Conservation (phyloP, 768 basidiomycete genomes). For the Lentinula sp. region DNA sequence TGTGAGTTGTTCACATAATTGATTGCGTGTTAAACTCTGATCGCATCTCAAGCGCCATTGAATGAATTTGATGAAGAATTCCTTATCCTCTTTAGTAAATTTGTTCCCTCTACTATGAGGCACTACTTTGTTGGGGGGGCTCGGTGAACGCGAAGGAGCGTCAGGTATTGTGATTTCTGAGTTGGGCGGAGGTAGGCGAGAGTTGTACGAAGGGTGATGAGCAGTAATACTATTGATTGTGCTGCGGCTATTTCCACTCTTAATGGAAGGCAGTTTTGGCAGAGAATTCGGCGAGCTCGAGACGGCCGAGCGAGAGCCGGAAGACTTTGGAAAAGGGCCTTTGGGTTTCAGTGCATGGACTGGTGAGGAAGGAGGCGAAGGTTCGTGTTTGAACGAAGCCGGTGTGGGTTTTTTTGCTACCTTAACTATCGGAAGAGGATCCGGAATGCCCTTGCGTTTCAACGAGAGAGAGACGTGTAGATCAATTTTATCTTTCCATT, state of each 20-base stretch:
- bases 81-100: constrained; percentile 62
- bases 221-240: constrained; percentile 61
- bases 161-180: constrained; percentile 52
- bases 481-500: constrained; percentile 59
- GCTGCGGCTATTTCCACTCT: constrained; percentile 32
- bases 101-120: constrained; percentile 44
- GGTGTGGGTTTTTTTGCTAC: constrained; percentile 36
- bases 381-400: constrained; percentile 30
- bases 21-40: constrained; percentile 43
- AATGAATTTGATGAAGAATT: constrained; percentile 62
- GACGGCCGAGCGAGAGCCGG: constrained; percentile 4
- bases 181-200: constrained; percentile 54
- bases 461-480: constrained; percentile 22
- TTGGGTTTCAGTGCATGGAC: constrained; percentile 17
- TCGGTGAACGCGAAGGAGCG: constrained; percentile 66
- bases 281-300: background rate
- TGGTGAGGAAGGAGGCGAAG: constrained; percentile 17
- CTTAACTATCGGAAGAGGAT: constrained; percentile 19
- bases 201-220: constrained; percentile 39
- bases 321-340: constrained; percentile 18
- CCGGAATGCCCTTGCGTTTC: constrained; percentile 17
- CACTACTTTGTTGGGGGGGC: constrained; percentile 50
- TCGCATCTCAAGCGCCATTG: constrained; percentile 55
- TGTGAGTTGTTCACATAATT: constrained; percentile 49
- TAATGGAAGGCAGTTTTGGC: constrained; percentile 4